Conservation (phyloP, 2,329 filamentous ascomycete genomes). For the Aspergillus candidus region DNA sequence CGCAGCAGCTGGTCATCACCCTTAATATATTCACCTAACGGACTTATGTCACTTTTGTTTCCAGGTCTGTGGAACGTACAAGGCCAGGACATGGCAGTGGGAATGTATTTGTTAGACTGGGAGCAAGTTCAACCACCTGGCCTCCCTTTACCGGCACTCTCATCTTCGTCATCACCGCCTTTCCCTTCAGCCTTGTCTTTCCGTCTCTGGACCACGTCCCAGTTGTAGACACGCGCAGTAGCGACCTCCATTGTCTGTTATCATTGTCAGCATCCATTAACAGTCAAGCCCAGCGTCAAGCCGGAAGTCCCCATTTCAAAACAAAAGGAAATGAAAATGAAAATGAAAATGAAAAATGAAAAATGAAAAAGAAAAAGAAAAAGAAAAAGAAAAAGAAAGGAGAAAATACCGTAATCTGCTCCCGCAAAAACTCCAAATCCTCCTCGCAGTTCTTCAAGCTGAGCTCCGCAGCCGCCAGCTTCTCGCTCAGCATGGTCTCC, state of each 20-base stretch:
- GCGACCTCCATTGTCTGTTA: constrained; percentile 91
- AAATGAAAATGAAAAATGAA: constrained; percentile 1
- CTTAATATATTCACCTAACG: too few species aligned
- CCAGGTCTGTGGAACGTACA: too few species aligned
- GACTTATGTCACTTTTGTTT: too few species aligned
- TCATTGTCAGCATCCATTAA: constrained; percentile 4
- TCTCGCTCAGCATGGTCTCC: constrained; percentile 67
- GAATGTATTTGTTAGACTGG: not conserved
- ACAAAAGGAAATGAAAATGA: not conserved
- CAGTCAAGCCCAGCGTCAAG: not conserved
- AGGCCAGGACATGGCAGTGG: not conserved
- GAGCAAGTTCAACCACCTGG: constrained; percentile 8
- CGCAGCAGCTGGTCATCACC: too few species aligned
- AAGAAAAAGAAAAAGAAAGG: not conserved
- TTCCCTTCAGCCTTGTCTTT: constrained; percentile 67
- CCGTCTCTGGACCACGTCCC: constrained; percentile 92
- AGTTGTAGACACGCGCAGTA: constrained; percentile 96
- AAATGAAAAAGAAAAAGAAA: constrained; percentile 20
- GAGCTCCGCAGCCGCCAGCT: constrained; percentile 70
- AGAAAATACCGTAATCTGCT: constrained; percentile 83
- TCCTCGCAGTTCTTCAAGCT: constrained; percentile 88
- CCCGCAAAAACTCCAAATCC: constrained; percentile 88
- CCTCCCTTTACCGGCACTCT: constrained; percentile 21
- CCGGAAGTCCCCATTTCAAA: too few species aligned
- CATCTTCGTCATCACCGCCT: constrained; percentile 44